Evolutionary conservation across 2,329 filamentous ascomycete genomes (phyloP).

Genomic region (Alternaria hordeiaustralica): DNA sequence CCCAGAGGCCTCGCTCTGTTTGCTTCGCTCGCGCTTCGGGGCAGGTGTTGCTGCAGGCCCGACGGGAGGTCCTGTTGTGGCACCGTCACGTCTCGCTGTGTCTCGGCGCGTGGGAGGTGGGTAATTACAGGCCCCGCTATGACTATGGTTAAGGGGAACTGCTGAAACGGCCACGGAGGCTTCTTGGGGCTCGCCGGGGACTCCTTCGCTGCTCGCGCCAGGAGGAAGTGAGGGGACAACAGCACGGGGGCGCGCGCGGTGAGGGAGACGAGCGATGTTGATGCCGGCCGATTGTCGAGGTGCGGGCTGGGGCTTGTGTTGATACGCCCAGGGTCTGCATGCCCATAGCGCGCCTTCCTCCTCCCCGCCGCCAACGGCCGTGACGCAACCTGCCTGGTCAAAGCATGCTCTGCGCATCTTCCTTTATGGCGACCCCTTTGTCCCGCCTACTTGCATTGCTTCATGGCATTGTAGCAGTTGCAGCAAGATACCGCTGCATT

Average conservation of each 20-base stretch:
- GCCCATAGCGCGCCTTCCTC: slow-evolving; percentile 31
- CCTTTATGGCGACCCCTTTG: neutral
- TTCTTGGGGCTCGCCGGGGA: slow-evolving; percentile 2
- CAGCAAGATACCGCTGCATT: neutral
- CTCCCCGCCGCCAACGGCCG: slow-evolving; percentile 20
- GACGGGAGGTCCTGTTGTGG: slow-evolving; percentile 36
- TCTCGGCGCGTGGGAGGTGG: slow-evolving; percentile 36
- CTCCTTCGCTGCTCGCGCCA: slow-evolving; percentile 4
- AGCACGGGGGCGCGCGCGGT: neutral
- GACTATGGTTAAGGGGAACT: slow-evolving; percentile 40
- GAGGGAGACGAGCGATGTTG: slow-evolving; percentile 10
- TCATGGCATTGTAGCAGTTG: neutral
- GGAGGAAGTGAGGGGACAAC: neutral
- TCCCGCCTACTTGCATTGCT: neutral
- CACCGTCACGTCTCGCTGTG: slow-evolving; percentile 35
- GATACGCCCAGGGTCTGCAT: slow-evolving; percentile 23
- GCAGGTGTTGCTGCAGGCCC: slow-evolving; percentile 32
- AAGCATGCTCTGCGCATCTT: neutral
- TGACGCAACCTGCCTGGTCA: slow-evolving; percentile 17
- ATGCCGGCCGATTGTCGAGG: slow-evolving; percentile 18
- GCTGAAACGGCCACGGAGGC: slow-evolving; percentile 17
- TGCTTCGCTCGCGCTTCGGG: slow-evolving; percentile 25
- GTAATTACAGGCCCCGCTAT: slow-evolving; percentile 39
- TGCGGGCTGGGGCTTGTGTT: slow-evolving; percentile 25
- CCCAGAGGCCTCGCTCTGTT: slow-evolving; percentile 44